Base-by-base conservation (phyloP, 1,139 yeast genomes). In the Hyphopichia khmerensis region DNA sequence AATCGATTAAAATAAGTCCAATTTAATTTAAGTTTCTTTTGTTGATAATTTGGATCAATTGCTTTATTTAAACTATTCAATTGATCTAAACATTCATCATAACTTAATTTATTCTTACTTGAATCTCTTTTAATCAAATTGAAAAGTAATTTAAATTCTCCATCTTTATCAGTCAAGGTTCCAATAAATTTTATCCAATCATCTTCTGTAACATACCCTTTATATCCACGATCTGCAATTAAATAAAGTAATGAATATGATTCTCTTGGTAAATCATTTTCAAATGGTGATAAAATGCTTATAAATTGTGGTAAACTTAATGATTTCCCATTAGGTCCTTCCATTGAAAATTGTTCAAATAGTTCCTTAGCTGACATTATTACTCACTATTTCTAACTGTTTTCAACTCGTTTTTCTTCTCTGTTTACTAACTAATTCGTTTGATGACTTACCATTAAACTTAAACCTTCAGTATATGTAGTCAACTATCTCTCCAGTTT, bases 171-270 rank as follows among this genome's bases (percentile, higher is more conserved):
- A 36, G 80, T 75, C 47, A 85, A 66, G 30, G 82, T 70, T 42
- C 72, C 64, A 48, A 82, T 75, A 56, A 85, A 82, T 31, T 69
- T 67, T 33, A 77, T 62, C 79, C 87, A 86, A 51, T 86, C 90
- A 13, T 63, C 56, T 38, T 80, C 75, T 34, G 75, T 74, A 39
- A 85, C 65, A 50, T 72, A 83, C 1, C 91, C 91, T 53, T 83
- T 84, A 45, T 72, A 70, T 35, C 75, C 74, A 43, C 72, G 71
- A 58, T 85, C 93, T 21, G 88, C 82, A 33, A 84, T 75, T 42
- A 84, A 69, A 55, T 82, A 85, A 42, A 85, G 76, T 47, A 85
- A 60, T 3, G 77, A 62, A 45, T 64, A 72, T 8, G 75, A 57
- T 39, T 65, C 64, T 41, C 59, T 64, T 11, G 76, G 73, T 37